Percentiles rank a stretch among this genome's conserved stretches.
phyloP scores from a whole-genome alignment of 2,329 filamentous ascomycete genomes.

The Myrmaecium sp. region DNA sequence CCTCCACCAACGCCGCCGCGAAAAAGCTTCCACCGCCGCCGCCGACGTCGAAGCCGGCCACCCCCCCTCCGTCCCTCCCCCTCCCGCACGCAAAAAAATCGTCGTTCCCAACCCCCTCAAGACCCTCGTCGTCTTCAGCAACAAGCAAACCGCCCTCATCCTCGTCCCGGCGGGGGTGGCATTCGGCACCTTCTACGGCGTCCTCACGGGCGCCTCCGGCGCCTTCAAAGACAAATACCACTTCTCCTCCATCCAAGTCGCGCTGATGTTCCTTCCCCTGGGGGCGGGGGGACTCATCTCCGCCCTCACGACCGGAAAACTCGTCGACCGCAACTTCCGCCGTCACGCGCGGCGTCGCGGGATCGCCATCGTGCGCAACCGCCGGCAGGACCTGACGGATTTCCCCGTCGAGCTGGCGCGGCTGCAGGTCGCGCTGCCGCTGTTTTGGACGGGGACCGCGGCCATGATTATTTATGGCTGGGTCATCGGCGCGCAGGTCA shows the following conservation, averaged over 20 bases:
- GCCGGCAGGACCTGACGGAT: conserved; percentile 33
- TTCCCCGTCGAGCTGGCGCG: conserved; percentile 35
- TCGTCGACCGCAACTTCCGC: conserved; percentile 58
- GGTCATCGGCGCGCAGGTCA: conserved; percentile 19
- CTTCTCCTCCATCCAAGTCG: conserved; percentile 27
- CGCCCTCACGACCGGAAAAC: conserved; percentile 29
- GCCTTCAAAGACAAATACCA: conserved; percentile 26
- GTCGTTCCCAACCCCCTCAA: conserved; percentile 25
- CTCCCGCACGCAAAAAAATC: no score
- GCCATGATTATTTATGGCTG: conserved; percentile 24
- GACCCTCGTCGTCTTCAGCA: conserved; percentile 18
- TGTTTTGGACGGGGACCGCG: conserved; percentile 17
- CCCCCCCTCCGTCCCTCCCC: no score
- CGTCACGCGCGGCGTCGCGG: conserved; percentile 45
- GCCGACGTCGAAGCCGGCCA: no score
- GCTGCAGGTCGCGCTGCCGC: conserved; percentile 22
- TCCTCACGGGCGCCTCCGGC: conserved; percentile 21
- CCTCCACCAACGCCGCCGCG: conserved; percentile 1
- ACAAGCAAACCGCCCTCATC: conserved; percentile 19
- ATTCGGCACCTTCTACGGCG: conserved; percentile 20
- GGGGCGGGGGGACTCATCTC: conserved; percentile 16
- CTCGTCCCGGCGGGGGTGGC: conserved; percentile 10
- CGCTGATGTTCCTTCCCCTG: conserved; percentile 19
- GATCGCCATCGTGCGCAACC: conserved; percentile 42
- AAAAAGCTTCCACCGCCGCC: no score